Conservation (phyloP, 805 yeast species). For the Pichia deserticola region DNA sequence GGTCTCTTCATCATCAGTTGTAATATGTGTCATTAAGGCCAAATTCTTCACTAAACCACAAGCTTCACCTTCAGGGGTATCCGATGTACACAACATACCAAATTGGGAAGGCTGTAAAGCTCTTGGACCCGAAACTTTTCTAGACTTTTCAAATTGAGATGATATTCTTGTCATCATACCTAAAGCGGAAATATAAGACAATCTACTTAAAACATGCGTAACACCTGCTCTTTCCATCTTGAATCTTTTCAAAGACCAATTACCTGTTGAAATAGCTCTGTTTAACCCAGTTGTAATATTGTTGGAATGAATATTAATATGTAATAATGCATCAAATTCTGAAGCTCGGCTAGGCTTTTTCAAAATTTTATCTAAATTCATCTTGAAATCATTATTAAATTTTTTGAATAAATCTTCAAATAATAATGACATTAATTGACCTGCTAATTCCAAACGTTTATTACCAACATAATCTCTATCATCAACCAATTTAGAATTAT, state of each 20-base stretch:
- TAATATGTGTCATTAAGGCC: slow-evolving; percentile 97
- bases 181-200: slow-evolving; percentile 87
- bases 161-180: slow-evolving; percentile 99
- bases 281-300: slow-evolving; percentile 91
- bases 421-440: slow-evolving; percentile 88
- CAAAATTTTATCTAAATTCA: slow-evolving; percentile 86
- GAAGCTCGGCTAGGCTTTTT: slow-evolving; percentile 92
- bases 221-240: slow-evolving; percentile 99
- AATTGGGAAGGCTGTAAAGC: slow-evolving; percentile 98
- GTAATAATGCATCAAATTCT: slow-evolving; percentile 88
- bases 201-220: slow-evolving; percentile 87
- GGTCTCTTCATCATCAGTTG: slow-evolving; percentile 94
- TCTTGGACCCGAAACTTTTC: slow-evolving; percentile 98
- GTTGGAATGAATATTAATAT: slow-evolving; percentile 84
- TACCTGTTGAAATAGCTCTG: slow-evolving; percentile 96
- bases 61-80: slow-evolving; percentile 99
- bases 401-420: slow-evolving; percentile 97
- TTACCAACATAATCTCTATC: slow-evolving; percentile 98
- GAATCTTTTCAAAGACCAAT: slow-evolving; percentile 97
- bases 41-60: slow-evolving; percentile 96
- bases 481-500: slow-evolving; percentile 91
- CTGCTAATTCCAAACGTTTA: slow-evolving; percentile 93
- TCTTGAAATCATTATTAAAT: slow-evolving; percentile 90
- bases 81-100: slow-evolving; percentile 98
- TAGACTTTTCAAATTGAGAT: slow-evolving; percentile 96